phyloP scores from a whole-genome alignment of 2,329 filamentous ascomycete genomes.

The Trichoderma sp. region DNA sequence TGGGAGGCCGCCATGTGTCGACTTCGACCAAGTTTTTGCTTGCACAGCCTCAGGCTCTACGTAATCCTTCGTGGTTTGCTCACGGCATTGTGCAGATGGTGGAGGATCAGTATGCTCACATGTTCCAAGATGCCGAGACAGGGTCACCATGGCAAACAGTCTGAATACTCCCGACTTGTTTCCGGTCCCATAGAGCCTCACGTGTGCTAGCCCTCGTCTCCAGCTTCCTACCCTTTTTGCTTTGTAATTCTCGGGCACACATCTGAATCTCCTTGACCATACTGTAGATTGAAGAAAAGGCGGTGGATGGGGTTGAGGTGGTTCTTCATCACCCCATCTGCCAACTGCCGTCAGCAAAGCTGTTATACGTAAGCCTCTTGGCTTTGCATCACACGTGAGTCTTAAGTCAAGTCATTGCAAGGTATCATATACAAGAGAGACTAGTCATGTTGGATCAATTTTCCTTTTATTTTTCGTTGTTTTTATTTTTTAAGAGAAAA shows the following conservation, averaged over 20 bases:
- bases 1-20: neutral
- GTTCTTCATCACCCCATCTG: neutral
- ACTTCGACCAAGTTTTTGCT: neutral
- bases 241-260: neutral
- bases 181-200: neutral
- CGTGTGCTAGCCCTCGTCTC: neutral
- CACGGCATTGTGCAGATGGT: neutral
- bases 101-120: neutral
- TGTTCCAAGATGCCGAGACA: neutral
- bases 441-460: neutral
- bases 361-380: neutral
- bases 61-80: neutral
- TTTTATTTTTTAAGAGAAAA: neutral
- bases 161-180: neutral
- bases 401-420: neutral
- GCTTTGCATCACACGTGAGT: neutral
- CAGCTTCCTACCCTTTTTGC: neutral
- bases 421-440: neutral
- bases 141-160: neutral
- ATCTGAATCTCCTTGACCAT: neutral
- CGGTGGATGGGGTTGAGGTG: too few species aligned
- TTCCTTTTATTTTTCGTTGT: neutral
- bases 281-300: neutral
- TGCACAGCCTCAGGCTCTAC: slow-evolving; percentile 26
- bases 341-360: neutral